Base-by-base conservation (phyloP, 768 basidiomycete genomes). In the Auricularia sp. region DNA sequence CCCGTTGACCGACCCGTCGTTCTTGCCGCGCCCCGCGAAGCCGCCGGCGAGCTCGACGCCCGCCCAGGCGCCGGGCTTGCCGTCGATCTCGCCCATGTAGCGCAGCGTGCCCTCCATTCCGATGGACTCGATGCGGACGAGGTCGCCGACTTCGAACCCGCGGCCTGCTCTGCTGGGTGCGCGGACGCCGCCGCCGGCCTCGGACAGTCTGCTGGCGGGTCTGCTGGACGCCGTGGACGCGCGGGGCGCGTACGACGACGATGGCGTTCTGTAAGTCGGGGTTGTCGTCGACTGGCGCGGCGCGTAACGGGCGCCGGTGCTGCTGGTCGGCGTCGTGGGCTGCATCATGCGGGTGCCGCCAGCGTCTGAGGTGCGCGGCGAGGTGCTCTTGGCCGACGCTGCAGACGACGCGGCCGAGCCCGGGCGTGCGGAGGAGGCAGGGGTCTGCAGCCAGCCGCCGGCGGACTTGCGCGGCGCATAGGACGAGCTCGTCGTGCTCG, bases 11-110 rank as follows among this genome's bases (percentile, higher is more conserved):
- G 85, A 83, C 39, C 96, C 96, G 70, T 98, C 85, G 70, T 99
- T 99, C 78, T 98, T 99, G 0, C 96, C 96, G 74, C 90, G 91
- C 21, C 96, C 94, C 18, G 82, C 75, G 72, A 94, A 96, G 5
- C 91, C 90, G 42, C 87, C 88, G 69, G 84, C 79, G 24, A 99
- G 80, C 75, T 98, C 92, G 24, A 99, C 92, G 14, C 96, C 96
- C 16, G 92, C 96, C 91, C 92, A 99, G 5, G 87, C 77, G 3
- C 95, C 96, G 2, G 84, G 80, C 74, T 98, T 98, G 62, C 92
- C 92, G 18, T 90, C 87, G 64, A 97, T 94, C 69, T 85, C 82
- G 4, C 96, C 96, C 18, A 95, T 67, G 75, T 85, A 98, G 66
- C 85, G 78, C 54, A 98, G 75, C 8, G 78, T 82, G 18, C 96